phyloP scores from a whole-genome alignment of 805 yeast genomes.

The Komagataella kurtzmanii region DNA sequence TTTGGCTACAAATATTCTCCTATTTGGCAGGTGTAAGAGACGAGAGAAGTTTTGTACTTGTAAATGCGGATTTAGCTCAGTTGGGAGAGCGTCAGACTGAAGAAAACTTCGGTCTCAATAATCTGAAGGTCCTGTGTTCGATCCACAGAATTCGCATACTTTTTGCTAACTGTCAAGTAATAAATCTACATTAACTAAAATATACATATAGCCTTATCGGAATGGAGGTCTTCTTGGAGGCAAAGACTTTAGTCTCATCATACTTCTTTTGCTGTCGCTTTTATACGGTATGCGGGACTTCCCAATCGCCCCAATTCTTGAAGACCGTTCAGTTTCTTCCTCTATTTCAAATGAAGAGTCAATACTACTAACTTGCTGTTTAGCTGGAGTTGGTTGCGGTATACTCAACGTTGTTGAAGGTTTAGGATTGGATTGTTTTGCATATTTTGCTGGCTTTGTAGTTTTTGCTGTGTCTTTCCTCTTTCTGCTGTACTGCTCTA shows the following conservation, averaged over 20 bases:
- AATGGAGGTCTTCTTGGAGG: not conserved
- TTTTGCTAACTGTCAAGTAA: not conserved
- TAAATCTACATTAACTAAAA: not conserved
- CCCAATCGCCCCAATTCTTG: not conserved
- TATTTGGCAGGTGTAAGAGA: not conserved
- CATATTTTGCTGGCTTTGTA: not conserved
- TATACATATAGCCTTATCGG: not conserved
- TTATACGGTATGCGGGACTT: not conserved
- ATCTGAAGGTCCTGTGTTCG: slow-evolving; percentile 87
- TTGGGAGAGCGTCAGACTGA: slow-evolving; percentile 1
- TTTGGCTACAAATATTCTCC: no score
- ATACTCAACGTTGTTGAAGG: not conserved
- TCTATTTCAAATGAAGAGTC: not conserved
- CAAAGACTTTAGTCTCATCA: not conserved
- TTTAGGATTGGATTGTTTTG: not conserved
- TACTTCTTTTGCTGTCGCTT: not conserved
- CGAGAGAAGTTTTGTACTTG: not conserved
- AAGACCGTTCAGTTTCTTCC: not conserved
- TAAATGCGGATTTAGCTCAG: slow-evolving; percentile 1
- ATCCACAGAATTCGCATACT: slow-evolving; percentile 60
- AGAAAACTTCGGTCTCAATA: slow-evolving; percentile 1
- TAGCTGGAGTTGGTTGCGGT: not conserved
- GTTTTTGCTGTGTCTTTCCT: not conserved
- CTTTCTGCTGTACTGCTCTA: not conserved
- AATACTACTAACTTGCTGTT: not conserved